Conservation (phyloP, 805 yeast genomes). For the Wickerhamiella nectarea region DNA sequence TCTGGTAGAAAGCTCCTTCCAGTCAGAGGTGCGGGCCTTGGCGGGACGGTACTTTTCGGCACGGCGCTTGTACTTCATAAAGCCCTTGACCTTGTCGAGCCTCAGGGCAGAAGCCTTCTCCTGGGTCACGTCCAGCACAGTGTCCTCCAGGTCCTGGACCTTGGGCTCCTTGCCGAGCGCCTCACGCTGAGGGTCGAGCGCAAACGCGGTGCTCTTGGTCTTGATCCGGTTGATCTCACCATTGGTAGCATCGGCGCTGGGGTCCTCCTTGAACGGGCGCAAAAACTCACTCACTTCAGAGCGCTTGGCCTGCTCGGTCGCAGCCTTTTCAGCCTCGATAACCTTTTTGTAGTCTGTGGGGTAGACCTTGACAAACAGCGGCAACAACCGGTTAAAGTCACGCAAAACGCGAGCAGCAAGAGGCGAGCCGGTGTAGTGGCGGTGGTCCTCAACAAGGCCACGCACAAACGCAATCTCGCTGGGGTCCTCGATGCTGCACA, state of each 20-base stretch:
- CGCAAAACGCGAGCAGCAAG: constrained; percentile 70
- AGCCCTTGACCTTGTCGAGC: constrained; percentile 75
- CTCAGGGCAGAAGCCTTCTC: constrained; percentile 46
- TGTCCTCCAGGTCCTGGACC: constrained; percentile 80
- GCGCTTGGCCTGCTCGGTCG: constrained; percentile 46
- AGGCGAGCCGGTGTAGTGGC: constrained; percentile 86
- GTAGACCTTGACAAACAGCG: constrained; percentile 82
- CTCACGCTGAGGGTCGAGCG: constrained; percentile 24
- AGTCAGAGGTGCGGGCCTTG: constrained; percentile 64
- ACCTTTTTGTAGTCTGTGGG: constrained; percentile 88
- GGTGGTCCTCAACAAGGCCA: constrained; percentile 87
- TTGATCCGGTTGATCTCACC: constrained; percentile 56
- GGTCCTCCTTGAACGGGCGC: constrained; percentile 59
- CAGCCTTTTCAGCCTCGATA: constrained; percentile 58
- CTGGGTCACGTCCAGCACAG: constrained; percentile 53
- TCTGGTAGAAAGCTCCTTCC: constrained; percentile 80
- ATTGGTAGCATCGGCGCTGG: constrained; percentile 74
- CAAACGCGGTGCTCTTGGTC: constrained; percentile 17
- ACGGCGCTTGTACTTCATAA: constrained; percentile 85
- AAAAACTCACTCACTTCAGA: constrained; percentile 49
- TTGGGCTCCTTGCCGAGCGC: constrained; percentile 54
- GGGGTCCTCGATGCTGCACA: constrained; percentile 66
- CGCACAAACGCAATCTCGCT: constrained; percentile 87
- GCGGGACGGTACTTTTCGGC: constrained; percentile 76
- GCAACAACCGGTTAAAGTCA: constrained; percentile 79